Evolutionary conservation across 352 stramenopile genomes (phyloP).

Genomic region (Phytophthora syringae): DNA sequence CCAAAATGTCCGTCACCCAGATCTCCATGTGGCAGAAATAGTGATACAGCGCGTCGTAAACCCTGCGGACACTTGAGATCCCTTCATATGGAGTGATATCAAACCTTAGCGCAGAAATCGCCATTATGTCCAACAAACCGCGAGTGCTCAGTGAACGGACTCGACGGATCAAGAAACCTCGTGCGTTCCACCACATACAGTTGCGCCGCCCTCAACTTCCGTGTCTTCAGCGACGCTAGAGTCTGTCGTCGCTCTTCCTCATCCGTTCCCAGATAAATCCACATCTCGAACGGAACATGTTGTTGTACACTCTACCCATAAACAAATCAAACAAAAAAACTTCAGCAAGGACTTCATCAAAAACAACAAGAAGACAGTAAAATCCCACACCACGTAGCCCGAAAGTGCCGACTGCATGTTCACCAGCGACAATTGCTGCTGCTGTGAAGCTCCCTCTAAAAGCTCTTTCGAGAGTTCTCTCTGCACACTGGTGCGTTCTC

Average conservation of each 20-base stretch:
- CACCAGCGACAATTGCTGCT: constrained; percentile 37
- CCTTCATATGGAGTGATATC: constrained; percentile 54
- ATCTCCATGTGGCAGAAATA: constrained; percentile 66
- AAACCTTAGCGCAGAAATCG: constrained; percentile 54
- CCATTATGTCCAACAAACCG: constrained; percentile 48
- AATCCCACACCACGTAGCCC: constrained; percentile 28
- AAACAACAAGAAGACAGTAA: background rate
- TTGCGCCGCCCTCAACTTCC: constrained; percentile 36
- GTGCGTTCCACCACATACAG: constrained; percentile 50
- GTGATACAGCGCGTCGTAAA: constrained; percentile 60
- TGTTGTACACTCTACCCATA: constrained; percentile 38
- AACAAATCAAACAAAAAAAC: background rate
- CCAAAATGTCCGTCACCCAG: constrained; percentile 57
- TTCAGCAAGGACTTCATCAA: background rate
- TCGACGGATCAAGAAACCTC: constrained; percentile 39
- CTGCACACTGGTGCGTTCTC: constrained; percentile 12
- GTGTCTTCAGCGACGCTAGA: constrained; percentile 36
- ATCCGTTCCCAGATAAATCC: constrained; percentile 50
- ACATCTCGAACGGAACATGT: constrained; percentile 46
- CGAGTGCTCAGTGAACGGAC: constrained; percentile 48
- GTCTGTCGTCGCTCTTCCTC: constrained; percentile 35
- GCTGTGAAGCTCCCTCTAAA: constrained; percentile 14
- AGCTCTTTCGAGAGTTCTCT: constrained; percentile 19
- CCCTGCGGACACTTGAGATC: constrained; percentile 35
- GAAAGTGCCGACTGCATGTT: constrained; percentile 44